Evolutionary conservation across 768 basidiomycete genomes (phyloP), one percentile per base, ranked within the genome.

Genomic region (Boletus edulis): DNA sequence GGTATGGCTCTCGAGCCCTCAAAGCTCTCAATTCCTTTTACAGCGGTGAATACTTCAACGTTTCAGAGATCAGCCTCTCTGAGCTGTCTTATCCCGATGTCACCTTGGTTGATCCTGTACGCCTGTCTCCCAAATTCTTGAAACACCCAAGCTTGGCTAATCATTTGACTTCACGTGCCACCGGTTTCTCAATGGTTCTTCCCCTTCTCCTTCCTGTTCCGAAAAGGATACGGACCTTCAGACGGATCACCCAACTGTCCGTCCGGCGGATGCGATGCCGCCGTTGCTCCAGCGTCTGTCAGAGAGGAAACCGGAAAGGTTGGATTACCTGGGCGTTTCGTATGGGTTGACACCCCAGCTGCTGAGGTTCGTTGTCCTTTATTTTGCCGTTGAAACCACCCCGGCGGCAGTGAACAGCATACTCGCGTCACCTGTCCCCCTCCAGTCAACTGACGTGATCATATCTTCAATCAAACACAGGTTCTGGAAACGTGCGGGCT

Each of bases 401-500:
- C 12, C 20, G 24, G n/a, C 12, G 12, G 15, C 8, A 32, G 12
- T 9, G 39, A 18, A 15, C 4, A 11, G 35, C 20, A 17, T 37
- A n/a, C 35, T 32, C 24, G 10, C 8, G 27, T 15, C 46, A 3
- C 27, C 3, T 14, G 24, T 38, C 18, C 2, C 5, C 15, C 10
- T 15, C 10, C 5, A 32, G 22, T 17, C 4, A 10, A 48, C 29
- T 14, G 32, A 20, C 8, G 10, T 17, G n/a, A 46, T 58, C 12
- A 49, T 9, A 50, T n/a, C 4, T 34, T 17, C 4, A 1, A 35
- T 45, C n/a, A 14, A 43, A 45, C 18, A 41, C 37, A 80, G 92
- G 56, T 99, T 98, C 77, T 98, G 97, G 97, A 98, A 98, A 72
- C 83, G 93, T 20, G 86, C 87, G 1, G 90, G 91, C 13, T 99